Base-by-base conservation (phyloP, 352 stramenopile species). In the Phytophthora boehmeriae region DNA sequence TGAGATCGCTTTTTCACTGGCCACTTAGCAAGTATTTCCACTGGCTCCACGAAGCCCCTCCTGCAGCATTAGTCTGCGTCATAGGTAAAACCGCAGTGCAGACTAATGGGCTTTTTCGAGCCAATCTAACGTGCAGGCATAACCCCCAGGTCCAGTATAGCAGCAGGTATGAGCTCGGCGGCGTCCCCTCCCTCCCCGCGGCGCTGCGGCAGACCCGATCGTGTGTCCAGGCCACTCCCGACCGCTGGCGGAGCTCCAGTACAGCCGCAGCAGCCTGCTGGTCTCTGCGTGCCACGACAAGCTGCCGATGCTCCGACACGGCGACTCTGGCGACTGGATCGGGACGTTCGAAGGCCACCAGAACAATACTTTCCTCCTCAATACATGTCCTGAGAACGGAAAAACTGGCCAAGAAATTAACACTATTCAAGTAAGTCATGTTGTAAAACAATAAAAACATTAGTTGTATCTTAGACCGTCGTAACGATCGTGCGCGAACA, bases 261-360 rank as follows among this genome's bases (percentile, higher is more conserved):
- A 95, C 73, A 90, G 78, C 42, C 44, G 49, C 17, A 71, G 71
- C 45, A 86, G 75, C 56, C 86, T 95, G 48, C 74, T 95, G 20
- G 78, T 95, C 66, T 95, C 86, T 17, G 86, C 83, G 16, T 95
- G 86, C 63, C 86, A 95, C 54, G 88, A 97, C 73, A 96, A 96
- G 67, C 75, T 88, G 39, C 90, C 88, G 32, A 96, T 96, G 88
- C 74, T 97, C 45, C 86, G 90, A 2, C 86, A 85, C 47, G 87
- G 73, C 8, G 76, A 81, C 42, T 86, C 89, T 23, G 90, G 90
- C 48, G 81, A 97, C 72, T 99, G 97, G 97, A 99, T 99, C 63
- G 97, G 97, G 45, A 99, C 96, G 6, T 99, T 98, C 54, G 77
- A 93, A 23, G 97, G 97, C 43, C 97, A 99, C 78, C n/a, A n/a